Evolutionary conservation across 2,329 filamentous ascomycete genomes (phyloP), one percentile per base, ranked within the genome.

Genomic region (Mollisia scopiformis): DNA sequence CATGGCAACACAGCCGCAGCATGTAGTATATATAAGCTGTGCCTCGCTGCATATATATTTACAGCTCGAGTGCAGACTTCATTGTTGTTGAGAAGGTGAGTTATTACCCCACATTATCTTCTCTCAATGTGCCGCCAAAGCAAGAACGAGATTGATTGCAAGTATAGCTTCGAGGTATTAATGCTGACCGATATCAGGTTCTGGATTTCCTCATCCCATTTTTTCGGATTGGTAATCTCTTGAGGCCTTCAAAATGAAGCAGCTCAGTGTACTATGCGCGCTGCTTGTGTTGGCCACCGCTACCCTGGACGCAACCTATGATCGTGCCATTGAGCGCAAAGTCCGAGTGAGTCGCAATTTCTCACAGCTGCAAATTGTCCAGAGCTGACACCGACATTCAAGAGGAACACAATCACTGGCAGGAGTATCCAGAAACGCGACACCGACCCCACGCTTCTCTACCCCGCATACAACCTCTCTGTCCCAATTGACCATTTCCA

Each of bases 401-500:
- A 71, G 69, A 68, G 57, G 63, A 69, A 55, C 21, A 70, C 65
- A 4, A 66, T 68, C 47, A 47, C 62, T 19, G 46, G 57, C 25
- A 49, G 35, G 11, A 21, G 39, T 10, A 31, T 63, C 28, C 13
- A 39, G 27, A 61, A 65, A 55, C 55, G 58, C 41, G 66, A 71
- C 39, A 64, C 57, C 4, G 62, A 73, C 31, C 66, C 67, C 21
- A 30, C 47, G 6, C 61, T 65, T 21, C 63, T 72, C 27, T 73
- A 73, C 51, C 73, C 71, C 43, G 72, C 69, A 31, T 74, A 74
- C 68, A 77, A 76, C 58, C 73, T 74, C 54, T 68, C 66, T 1
- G 69, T 73, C 8, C 72, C 72, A 3, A 79, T 96, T 33, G 92
- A 96, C 74, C 91, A 95, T 72, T 96, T 95, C 77, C 90, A 90